Evolutionary conservation across 176 grass and related monocot genomes (phyloP).

Genomic region (Musa acuminata): DNA sequence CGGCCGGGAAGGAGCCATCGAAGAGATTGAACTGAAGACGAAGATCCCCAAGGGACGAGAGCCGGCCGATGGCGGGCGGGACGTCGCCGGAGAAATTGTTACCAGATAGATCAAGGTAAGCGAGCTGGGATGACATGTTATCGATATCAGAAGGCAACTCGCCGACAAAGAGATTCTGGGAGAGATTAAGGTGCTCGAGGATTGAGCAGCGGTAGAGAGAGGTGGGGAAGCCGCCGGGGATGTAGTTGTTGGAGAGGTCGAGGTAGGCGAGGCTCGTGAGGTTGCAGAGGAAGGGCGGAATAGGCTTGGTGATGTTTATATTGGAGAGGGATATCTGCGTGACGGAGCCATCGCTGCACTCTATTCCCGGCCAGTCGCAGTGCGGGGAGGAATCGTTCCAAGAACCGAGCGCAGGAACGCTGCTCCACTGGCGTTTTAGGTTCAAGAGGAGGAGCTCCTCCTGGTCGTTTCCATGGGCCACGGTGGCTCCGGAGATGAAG

Average conservation of each 20-base stretch:
- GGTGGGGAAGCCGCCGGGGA: constrained; percentile 42
- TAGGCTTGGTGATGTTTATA: background rate
- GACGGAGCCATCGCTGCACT: constrained; percentile 22
- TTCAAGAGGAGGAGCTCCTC: constrained; percentile 33
- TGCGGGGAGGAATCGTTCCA: constrained; percentile 37
- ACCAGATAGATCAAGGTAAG: constrained; percentile 34
- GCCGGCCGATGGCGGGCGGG: constrained; percentile 18
- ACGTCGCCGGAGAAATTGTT: constrained; percentile 44
- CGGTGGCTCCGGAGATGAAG: background rate
- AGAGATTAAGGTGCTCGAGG: constrained; percentile 41
- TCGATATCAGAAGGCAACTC: constrained; percentile 33
- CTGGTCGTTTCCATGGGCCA: constrained; percentile 12
- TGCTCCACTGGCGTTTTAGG: constrained; percentile 23
- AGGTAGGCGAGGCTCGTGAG: constrained; percentile 43
- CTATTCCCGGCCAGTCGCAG: constrained; percentile 46
- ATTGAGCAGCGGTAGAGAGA: constrained; percentile 38
- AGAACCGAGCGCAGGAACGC: constrained; percentile 27
- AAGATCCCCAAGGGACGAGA: background rate
- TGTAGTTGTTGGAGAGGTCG: constrained; percentile 47
- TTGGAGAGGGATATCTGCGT: constrained; percentile 6
- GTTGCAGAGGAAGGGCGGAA: constrained; percentile 38
- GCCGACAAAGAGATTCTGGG: constrained; percentile 46
- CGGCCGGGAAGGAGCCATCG: constrained; percentile 1
- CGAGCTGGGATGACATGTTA: constrained; percentile 19
- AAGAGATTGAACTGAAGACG: background rate